Evolutionary conservation across 2,329 filamentous ascomycete species (phyloP).

Genomic region (Alternaria sp.): DNA sequence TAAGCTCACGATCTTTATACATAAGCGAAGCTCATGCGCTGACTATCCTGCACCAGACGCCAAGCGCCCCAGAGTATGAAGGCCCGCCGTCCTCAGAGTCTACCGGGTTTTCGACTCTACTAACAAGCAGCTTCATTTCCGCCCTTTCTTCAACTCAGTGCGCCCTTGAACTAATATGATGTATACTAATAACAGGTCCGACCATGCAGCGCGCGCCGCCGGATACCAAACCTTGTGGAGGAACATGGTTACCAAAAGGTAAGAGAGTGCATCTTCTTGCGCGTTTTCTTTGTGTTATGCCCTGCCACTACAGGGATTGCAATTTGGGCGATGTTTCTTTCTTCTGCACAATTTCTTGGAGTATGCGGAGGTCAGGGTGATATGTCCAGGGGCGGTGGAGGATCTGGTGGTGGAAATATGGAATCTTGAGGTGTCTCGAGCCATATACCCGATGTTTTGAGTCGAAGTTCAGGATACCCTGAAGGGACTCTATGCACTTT

Average conservation of each 20-base stretch:
- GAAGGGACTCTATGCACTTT: neutral
- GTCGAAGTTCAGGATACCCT: neutral
- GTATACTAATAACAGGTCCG: slow-evolving; percentile 13
- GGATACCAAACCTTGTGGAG: neutral
- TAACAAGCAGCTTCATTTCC: slow-evolving; percentile 26
- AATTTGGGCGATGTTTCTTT: slow-evolving; percentile 1
- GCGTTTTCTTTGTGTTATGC: slow-evolving; percentile 7
- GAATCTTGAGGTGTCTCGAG: neutral
- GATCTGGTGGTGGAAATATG: neutral
- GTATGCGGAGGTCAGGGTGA: neutral
- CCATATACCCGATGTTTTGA: slow-evolving; percentile 14
- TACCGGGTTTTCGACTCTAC: slow-evolving; percentile 10
- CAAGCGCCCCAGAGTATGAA: slow-evolving; percentile 43
- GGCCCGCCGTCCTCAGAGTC: slow-evolving; percentile 27
- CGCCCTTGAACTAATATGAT: slow-evolving; percentile 8
- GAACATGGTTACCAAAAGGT: slow-evolving; percentile 4
- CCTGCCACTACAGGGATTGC: neutral
- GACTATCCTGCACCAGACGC: slow-evolving; percentile 29
- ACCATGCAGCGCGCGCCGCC: neutral
- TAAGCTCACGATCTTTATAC: slow-evolving; percentile 14
- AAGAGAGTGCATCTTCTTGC: slow-evolving; percentile 5
- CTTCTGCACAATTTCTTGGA: neutral
- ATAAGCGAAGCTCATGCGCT: slow-evolving; percentile 12
- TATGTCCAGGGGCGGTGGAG: neutral
- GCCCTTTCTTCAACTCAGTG: neutral